Evolutionary conservation across 176 grass and related monocot species (phyloP).

Genomic region (Pontederia crassipes): DNA sequence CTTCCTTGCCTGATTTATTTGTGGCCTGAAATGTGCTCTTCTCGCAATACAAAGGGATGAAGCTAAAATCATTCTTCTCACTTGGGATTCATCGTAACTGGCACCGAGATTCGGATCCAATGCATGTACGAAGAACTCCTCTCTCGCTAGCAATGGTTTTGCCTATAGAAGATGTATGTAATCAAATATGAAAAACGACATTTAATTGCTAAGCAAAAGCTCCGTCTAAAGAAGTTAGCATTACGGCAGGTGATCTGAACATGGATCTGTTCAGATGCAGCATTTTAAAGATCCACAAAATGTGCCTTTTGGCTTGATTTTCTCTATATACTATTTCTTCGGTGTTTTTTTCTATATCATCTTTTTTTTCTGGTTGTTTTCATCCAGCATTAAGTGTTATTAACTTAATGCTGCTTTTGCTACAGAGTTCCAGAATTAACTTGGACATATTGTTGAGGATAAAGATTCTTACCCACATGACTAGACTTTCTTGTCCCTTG

Average conservation of each 20-base stretch:
- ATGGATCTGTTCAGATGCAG: no score
- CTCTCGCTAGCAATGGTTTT: slow-evolving; percentile 49
- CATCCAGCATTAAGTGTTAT: no score
- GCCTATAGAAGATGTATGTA: slow-evolving; percentile 28
- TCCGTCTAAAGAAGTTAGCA: no score
- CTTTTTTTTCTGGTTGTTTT: no score
- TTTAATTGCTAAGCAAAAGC: no score
- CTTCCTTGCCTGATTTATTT: slow-evolving; percentile 46
- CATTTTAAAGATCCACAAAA: no score
- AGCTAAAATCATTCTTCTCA: slow-evolving; percentile 48
- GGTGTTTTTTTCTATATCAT: no score
- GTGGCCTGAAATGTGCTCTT: slow-evolving; percentile 59
- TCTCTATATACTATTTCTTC: no score
- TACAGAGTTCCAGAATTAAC: neutral
- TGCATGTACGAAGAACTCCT: slow-evolving; percentile 39
- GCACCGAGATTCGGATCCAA: slow-evolving; percentile 60
- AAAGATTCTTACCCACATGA: slow-evolving; percentile 70
- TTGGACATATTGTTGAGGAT: neutral
- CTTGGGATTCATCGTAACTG: slow-evolving; percentile 47
- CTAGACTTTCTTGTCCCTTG: slow-evolving; percentile 65
- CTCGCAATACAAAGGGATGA: slow-evolving; percentile 72
- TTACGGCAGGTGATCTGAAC: no score
- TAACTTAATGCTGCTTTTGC: no score
- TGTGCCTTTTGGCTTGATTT: no score
- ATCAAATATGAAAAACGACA: no score